Conservation (phyloP, 2,329 filamentous ascomycete species). For the Lasiodiplodia hormozganensis region DNA sequence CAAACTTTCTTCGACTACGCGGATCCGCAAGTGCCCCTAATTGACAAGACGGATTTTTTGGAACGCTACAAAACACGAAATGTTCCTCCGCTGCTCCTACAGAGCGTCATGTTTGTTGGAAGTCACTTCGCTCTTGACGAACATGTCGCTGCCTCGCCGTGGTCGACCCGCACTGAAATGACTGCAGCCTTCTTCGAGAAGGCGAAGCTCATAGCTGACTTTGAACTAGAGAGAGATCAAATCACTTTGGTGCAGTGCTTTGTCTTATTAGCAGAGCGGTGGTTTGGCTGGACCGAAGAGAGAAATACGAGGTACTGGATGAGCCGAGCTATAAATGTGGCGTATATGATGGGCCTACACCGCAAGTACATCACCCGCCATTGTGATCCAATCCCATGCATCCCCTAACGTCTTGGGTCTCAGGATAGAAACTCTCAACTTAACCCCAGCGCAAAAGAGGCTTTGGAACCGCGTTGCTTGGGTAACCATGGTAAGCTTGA, state of each 20-base stretch:
- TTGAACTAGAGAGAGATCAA: slow-evolving; percentile 18
- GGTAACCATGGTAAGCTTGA: slow-evolving; percentile 4
- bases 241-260: slow-evolving; percentile 16
- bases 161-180: slow-evolving; percentile 5
- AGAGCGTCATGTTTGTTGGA: slow-evolving; percentile 13
- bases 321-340: slow-evolving; percentile 10
- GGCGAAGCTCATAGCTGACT: slow-evolving; percentile 20
- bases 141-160: neutral
- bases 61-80: neutral
- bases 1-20: slow-evolving; percentile 12
- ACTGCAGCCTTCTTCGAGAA: slow-evolving; percentile 10
- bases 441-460: neutral
- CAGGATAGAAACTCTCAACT: slow-evolving; percentile 19
- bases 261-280: slow-evolving; percentile 8
- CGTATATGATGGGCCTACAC: slow-evolving; percentile 18
- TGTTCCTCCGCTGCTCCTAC: slow-evolving; percentile 2
- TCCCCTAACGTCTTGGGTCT: neutral
- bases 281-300: slow-evolving; percentile 25
- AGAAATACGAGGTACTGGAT: slow-evolving; percentile 24
- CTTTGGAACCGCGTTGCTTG: slow-evolving; percentile 11
- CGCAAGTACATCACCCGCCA: neutral
- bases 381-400: too few species aligned
- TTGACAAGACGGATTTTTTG: slow-evolving; percentile 12
- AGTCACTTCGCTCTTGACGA: slow-evolving; percentile 8
- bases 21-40: slow-evolving; percentile 9